phyloP scores from a whole-genome alignment of 2,329 filamentous ascomycete species.

The Colletotrichum falcatum region DNA sequence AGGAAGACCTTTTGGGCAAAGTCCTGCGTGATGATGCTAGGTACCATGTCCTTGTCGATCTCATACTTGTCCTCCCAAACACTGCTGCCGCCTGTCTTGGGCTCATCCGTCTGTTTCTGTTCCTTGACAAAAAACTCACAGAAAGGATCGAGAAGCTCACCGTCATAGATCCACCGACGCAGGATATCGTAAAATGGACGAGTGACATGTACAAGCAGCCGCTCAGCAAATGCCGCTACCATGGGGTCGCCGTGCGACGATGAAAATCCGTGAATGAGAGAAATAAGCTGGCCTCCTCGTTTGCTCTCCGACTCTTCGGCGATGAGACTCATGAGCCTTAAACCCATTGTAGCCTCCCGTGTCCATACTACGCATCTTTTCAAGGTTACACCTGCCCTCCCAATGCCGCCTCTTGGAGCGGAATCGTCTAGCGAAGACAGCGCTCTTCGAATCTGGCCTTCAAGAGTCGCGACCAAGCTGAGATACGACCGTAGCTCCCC shows the following conservation, averaged over 20 bases:
- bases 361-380: constrained; percentile 98
- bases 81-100: constrained; percentile 68
- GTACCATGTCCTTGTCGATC: constrained; percentile 85
- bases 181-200: constrained; percentile 97
- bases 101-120: constrained; percentile 68
- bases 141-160: constrained; percentile 96
- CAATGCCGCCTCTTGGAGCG: constrained; percentile 76
- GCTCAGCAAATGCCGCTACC: constrained; percentile 91
- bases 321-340: constrained; percentile 93
- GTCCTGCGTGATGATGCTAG: constrained; percentile 90
- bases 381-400: constrained; percentile 90
- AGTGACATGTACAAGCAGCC: constrained; percentile 87
- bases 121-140: constrained; percentile 95
- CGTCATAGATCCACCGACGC: constrained; percentile 97
- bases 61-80: constrained; percentile 99
- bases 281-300: constrained; percentile 92
- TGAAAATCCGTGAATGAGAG: constrained; percentile 92
- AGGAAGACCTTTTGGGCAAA: constrained; percentile 97
- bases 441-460: constrained; percentile 89
- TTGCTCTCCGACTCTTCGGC: constrained; percentile 87
- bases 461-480: constrained; percentile 88
- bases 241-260: constrained; percentile 95
- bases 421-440: constrained; percentile 78
- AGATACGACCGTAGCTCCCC: constrained; percentile 90
- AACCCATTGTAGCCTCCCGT: constrained; percentile 93